Evolutionary conservation across 495 filamentous ascomycete genomes (phyloP).

Genomic region (Daldinia grandis): DNA sequence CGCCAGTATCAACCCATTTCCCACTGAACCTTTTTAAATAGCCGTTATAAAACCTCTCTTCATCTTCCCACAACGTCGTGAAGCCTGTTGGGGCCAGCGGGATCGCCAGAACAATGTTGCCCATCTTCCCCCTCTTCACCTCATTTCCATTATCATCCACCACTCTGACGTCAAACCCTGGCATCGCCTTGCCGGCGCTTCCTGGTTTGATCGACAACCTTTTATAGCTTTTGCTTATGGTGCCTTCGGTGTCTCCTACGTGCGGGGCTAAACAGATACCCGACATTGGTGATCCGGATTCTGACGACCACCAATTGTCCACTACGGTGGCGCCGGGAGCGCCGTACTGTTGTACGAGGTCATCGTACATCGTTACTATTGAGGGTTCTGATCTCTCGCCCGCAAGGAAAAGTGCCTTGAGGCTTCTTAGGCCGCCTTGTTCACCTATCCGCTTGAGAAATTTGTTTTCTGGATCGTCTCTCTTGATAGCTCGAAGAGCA

Average conservation of each 20-base stretch:
- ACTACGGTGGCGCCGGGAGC: constrained; percentile 72
- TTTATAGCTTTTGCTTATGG: constrained; percentile 32
- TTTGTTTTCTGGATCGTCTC: constrained; percentile 80
- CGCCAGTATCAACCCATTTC: constrained; percentile 84
- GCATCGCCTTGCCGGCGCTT: constrained; percentile 87
- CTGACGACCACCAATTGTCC: constrained; percentile 97
- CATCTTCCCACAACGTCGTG: constrained; percentile 83
- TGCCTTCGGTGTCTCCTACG: constrained; percentile 53
- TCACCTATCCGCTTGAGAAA: constrained; percentile 68
- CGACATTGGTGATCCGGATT: constrained; percentile 89
- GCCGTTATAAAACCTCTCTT: constrained; percentile 80
- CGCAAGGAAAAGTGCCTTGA: constrained; percentile 82
- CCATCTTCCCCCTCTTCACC: constrained; percentile 75
- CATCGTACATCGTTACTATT: constrained; percentile 81
- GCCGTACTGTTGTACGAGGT: constrained; percentile 70
- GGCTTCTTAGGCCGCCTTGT: constrained; percentile 69
- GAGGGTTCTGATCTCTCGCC: constrained; percentile 90
- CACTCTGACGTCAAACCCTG: constrained; percentile 85
- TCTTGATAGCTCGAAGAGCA: constrained; percentile 84
- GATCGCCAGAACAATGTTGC: constrained; percentile 85
- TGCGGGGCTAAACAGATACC: constrained; percentile 74
- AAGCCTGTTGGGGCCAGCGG: constrained; percentile 88
- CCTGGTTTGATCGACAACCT: constrained; percentile 73
- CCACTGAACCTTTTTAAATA: constrained; percentile 84
- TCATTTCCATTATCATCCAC: constrained; percentile 82